A percentile compares a stretch with the other conserved stretches of the same genome.
phyloP scores from a whole-genome alignment of 495 filamentous ascomycete species.

The Hyaloscypha hepaticicola region DNA sequence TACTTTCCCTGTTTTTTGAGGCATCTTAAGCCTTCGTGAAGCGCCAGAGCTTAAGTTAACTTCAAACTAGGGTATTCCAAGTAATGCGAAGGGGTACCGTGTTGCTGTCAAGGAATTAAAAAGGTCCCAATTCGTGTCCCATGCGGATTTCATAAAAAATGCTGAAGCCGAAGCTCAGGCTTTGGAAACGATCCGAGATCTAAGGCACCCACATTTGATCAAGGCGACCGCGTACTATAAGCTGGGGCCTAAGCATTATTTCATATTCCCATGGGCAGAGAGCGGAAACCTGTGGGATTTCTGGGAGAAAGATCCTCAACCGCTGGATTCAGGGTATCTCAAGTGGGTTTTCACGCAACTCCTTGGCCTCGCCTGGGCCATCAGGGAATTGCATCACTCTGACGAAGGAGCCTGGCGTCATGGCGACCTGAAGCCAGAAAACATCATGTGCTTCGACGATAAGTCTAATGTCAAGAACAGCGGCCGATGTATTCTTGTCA shows the following conservation, averaged over 20 bases:
- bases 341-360: not conserved
- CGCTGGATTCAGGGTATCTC: not conserved
- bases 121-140: not conserved
- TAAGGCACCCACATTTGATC: constrained; percentile 15
- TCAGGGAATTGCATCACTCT: not conserved
- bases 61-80: too few species aligned
- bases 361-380: not conserved
- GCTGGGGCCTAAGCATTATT: constrained; percentile 1
- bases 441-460: not conserved
- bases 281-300: constrained; percentile 21
- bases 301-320: constrained; percentile 4
- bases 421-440: not conserved
- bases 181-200: constrained; percentile 11
- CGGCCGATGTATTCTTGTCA: not conserved
- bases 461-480: not conserved
- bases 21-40: too few species aligned
- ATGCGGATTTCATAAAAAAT: not conserved
- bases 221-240: constrained; percentile 17
- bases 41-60: too few species aligned
- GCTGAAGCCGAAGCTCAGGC: not conserved
- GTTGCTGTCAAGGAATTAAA: constrained; percentile 2
- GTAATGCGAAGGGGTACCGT: too few species aligned
- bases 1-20: too few species aligned
- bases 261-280: constrained; percentile 26
- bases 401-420: constrained; percentile 2